Evolutionary conservation across 2,329 filamentous ascomycete genomes (phyloP).

Genomic region (Cytospora piceicola): DNA sequence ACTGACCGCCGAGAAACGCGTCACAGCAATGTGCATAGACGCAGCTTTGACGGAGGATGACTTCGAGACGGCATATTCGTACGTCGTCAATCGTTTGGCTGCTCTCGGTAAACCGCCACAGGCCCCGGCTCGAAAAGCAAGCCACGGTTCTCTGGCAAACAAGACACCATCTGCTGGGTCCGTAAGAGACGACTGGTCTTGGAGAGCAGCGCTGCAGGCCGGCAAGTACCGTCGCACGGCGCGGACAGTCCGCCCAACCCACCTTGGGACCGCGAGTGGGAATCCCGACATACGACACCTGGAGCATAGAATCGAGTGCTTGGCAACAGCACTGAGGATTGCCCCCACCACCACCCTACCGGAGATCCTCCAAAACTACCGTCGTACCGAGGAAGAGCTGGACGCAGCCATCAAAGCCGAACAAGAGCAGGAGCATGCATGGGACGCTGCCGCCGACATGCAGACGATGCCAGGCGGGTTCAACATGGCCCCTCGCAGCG

Average conservation of each 20-base stretch:
- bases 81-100: constrained; percentile 72
- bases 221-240: constrained; percentile 69
- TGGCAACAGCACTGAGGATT: constrained; percentile 74
- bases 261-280: constrained; percentile 62
- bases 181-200: constrained; percentile 67
- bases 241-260: constrained; percentile 58
- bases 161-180: constrained; percentile 31
- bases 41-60: constrained; percentile 72
- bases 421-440: constrained; percentile 68
- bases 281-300: constrained; percentile 70
- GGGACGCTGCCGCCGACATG: constrained; percentile 68
- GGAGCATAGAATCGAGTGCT: constrained; percentile 79
- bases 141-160: constrained; percentile 32
- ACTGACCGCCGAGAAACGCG: constrained; percentile 60
- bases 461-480: constrained; percentile 62
- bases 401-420: constrained; percentile 69
- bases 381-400: constrained; percentile 78
- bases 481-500: constrained; percentile 40
- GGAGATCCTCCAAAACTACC: constrained; percentile 75
- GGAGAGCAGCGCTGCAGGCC: constrained; percentile 78
- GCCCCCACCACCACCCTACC: constrained; percentile 72
- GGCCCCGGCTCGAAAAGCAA: constrained; percentile 32
- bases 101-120: constrained; percentile 35
- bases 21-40: constrained; percentile 81
- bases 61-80: constrained; percentile 87